These are phyloP conservation scores for Meira nashicola DNA, from an alignment of 1,284 basidiomycete genomes.

Conservation along the genomic window DNA sequence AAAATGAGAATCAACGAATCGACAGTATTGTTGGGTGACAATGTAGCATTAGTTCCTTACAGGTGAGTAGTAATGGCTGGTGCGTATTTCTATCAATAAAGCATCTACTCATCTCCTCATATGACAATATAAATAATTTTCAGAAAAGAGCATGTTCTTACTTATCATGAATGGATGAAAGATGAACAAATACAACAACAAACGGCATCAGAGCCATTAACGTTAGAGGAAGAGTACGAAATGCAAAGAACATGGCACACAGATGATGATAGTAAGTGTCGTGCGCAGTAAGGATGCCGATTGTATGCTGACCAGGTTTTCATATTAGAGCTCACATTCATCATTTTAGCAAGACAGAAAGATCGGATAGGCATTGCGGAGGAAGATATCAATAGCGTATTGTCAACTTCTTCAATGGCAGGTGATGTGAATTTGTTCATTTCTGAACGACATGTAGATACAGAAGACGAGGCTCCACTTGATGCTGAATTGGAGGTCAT, in stretches of 20 bases:
- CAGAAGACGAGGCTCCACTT: conserved; percentile 49
- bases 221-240: conserved; percentile 75
- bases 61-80: too few species aligned
- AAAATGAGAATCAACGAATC: conserved; percentile 64
- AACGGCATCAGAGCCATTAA: conserved; percentile 81
- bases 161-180: conserved; percentile 86
- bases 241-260: conserved; percentile 87
- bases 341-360: conserved; percentile 61
- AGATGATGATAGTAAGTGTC: conserved; percentile 72
- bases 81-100: neutral
- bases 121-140: too few species aligned
- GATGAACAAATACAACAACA: conserved; percentile 67
- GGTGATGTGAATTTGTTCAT: conserved; percentile 91
- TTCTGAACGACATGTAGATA: conserved; percentile 21
- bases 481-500: conserved; percentile 71
- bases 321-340: conserved; percentile 77
- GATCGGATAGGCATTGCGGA: neutral
- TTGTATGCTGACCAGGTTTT: conserved; percentile 4
- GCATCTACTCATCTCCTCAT: neutral
- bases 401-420: conserved; percentile 64
- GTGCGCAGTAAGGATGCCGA: neutral
- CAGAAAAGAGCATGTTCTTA: conserved; percentile 60
- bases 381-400: conserved; percentile 25
- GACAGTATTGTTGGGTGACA: conserved; percentile 63
- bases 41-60: conserved; percentile 71